Conservation (phyloP, 257 asterid genomes). For the Ajuga chamaepitys region DNA sequence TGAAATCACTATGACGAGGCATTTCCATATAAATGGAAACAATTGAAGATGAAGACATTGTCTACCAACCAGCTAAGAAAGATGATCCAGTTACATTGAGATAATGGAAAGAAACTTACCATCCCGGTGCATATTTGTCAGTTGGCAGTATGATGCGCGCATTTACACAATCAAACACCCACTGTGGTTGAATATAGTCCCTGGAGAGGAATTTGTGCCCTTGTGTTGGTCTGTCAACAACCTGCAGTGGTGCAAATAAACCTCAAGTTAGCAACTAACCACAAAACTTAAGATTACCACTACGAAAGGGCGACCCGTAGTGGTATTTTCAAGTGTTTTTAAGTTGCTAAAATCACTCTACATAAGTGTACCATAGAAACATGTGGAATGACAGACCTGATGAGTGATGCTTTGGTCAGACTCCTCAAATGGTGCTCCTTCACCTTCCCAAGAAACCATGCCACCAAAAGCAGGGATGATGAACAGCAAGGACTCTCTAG, state of each 20-base stretch:
- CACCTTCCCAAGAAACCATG: slow-evolving; percentile 95
- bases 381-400: slow-evolving; percentile 49
- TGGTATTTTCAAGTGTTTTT: too few species aligned
- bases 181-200: slow-evolving; percentile 94
- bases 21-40: neutral
- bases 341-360: too few species aligned
- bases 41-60: neutral
- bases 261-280: neutral
- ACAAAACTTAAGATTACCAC: neutral
- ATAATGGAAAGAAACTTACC: slow-evolving; percentile 32
- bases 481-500: slow-evolving; percentile 85
- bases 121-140: slow-evolving; percentile 66
- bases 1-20: neutral
- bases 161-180: slow-evolving; percentile 89
- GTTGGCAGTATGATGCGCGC: slow-evolving; percentile 77
- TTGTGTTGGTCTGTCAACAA: slow-evolving; percentile 88
- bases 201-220: slow-evolving; percentile 76
- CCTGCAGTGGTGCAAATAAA: slow-evolving; percentile 35
- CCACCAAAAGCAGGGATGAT: slow-evolving; percentile 95
- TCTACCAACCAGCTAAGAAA: neutral
- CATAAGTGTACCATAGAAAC: neutral
- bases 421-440: slow-evolving; percentile 84
- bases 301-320: too few species aligned
- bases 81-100: neutral
- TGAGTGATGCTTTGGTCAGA: slow-evolving; percentile 79